A percentile compares a stretch with the other conserved stretches of the same genome.
phyloP scores from a whole-genome alignment of 2,329 filamentous ascomycete species.

The Cyphellophora europaea region DNA sequence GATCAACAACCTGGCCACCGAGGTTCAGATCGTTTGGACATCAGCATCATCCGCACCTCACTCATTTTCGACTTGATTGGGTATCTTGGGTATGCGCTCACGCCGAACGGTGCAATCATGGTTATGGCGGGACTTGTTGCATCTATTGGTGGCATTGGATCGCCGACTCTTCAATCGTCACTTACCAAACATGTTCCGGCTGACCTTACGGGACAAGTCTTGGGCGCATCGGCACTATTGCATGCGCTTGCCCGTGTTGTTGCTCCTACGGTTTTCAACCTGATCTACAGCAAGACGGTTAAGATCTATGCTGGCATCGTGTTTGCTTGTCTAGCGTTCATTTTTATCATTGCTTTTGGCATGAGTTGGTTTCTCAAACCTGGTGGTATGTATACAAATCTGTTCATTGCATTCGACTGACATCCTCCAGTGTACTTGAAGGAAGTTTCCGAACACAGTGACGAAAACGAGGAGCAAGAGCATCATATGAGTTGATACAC shows the following conservation, averaged over 20 bases:
- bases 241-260: conserved; percentile 74
- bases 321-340: conserved; percentile 61
- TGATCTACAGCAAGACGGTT: conserved; percentile 76
- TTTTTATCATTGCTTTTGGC: conserved; percentile 59
- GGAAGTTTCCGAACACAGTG: neutral
- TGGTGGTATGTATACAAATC: conserved; percentile 51
- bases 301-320: conserved; percentile 69
- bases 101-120: conserved; percentile 55
- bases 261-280: conserved; percentile 73
- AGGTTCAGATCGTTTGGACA: conserved; percentile 71
- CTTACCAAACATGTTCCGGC: conserved; percentile 85
- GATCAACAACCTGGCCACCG: conserved; percentile 35
- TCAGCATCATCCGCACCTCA: conserved; percentile 65
- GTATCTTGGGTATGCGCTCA: conserved; percentile 63
- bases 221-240: conserved; percentile 77
- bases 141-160: conserved; percentile 72
- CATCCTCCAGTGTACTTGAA: neutral
- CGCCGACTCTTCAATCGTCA: conserved; percentile 72
- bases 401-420: neutral
- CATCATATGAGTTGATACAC: no score
- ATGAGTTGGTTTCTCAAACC: conserved; percentile 64
- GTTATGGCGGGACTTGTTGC: conserved; percentile 63
- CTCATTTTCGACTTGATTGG: conserved; percentile 70
- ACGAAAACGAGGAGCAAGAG: neutral
- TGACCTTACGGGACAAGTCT: conserved; percentile 72